phyloP scores from a whole-genome alignment of 148 eudicot species.

The Nepenthes mirabilis region DNA sequence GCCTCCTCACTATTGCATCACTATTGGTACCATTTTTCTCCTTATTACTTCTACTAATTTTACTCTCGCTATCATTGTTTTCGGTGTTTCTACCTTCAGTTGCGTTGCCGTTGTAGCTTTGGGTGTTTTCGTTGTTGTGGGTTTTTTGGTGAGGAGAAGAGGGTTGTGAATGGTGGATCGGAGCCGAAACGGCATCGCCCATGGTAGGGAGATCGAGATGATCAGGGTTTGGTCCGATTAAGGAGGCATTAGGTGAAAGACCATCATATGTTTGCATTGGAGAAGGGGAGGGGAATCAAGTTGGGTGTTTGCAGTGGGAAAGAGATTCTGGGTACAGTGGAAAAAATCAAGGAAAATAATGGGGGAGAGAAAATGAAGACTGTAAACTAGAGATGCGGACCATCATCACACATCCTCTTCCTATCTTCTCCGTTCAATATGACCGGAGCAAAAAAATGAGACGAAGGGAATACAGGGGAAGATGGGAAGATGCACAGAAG shows the following conservation, averaged over 20 bases:
- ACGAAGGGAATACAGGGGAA: no score
- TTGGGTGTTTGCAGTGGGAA: background rate
- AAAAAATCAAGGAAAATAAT: no score
- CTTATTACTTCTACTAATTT: conserved; percentile 1
- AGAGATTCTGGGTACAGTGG: no score
- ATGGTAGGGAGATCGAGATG: conserved; percentile 27
- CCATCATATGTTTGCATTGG: conserved; percentile 48
- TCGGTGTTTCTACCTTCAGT: conserved; percentile 8
- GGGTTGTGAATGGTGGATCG: conserved; percentile 31
- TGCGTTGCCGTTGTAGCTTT: conserved; percentile 10
- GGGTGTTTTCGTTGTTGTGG: conserved; percentile 9
- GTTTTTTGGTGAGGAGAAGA: conserved; percentile 3
- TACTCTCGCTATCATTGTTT: conserved; percentile 6
- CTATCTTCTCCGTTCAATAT: no score
- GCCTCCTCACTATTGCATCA: conserved; percentile 34
- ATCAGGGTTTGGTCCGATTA: conserved; percentile 20
- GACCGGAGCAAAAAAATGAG: no score
- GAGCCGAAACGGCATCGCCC: conserved; percentile 29
- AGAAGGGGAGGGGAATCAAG: conserved; percentile 2
- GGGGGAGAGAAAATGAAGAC: no score
- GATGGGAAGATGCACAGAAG: no score
- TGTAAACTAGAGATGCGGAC: no score
- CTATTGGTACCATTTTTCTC: conserved; percentile 3
- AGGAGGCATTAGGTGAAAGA: conserved; percentile 16
- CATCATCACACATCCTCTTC: no score